Evolutionary conservation across 2,329 filamentous ascomycete species (phyloP).

Genomic region (Thelonectria rubi): DNA sequence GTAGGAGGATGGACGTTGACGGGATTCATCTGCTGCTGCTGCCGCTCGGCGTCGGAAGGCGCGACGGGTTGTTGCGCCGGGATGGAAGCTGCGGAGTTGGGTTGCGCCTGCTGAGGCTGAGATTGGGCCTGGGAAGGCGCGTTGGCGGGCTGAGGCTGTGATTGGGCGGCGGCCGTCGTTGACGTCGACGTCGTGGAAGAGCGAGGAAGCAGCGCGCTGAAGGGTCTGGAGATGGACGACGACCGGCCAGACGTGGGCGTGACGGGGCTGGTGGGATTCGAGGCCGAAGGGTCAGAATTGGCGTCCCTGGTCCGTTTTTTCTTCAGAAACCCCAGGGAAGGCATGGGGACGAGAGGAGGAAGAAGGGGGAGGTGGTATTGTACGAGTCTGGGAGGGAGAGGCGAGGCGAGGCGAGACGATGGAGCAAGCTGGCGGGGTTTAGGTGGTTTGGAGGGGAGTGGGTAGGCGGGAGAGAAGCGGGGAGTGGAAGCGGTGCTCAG

Average conservation of each 20-base stretch:
- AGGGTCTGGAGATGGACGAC: conserved; percentile 57
- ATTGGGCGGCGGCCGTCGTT: conserved; percentile 13
- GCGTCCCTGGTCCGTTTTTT: conserved; percentile 98
- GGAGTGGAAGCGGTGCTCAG: conserved; percentile 5
- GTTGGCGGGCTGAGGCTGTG: conserved; percentile 36
- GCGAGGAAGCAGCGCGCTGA: conserved; percentile 51
- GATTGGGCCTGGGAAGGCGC: conserved; percentile 32
- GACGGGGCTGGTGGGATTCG: conserved; percentile 71
- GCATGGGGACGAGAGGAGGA: conserved; percentile 67
- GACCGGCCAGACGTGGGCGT: conserved; percentile 64
- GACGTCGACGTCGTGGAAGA: conserved; percentile 47
- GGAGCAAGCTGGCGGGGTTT: conserved; percentile 18
- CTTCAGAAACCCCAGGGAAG: conserved; percentile 94
- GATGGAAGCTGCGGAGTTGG: conserved; percentile 28
- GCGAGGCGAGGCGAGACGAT: conserved; percentile 3
- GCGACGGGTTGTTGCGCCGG: conserved; percentile 33
- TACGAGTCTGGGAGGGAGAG: conserved; percentile 5
- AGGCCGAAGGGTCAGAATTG: conserved; percentile 73
- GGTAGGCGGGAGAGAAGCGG: conserved; percentile 25
- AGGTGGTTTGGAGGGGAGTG: conserved; percentile 23
- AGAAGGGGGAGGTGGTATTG: conserved; percentile 10
- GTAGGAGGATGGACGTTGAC: conserved; percentile 41
- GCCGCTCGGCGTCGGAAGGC: conserved; percentile 36
- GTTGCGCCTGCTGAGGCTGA: conserved; percentile 39
- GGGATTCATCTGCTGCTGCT: conserved; percentile 43